Conservation (phyloP, 768 basidiomycete genomes). For the Lactarius deliciosus region DNA sequence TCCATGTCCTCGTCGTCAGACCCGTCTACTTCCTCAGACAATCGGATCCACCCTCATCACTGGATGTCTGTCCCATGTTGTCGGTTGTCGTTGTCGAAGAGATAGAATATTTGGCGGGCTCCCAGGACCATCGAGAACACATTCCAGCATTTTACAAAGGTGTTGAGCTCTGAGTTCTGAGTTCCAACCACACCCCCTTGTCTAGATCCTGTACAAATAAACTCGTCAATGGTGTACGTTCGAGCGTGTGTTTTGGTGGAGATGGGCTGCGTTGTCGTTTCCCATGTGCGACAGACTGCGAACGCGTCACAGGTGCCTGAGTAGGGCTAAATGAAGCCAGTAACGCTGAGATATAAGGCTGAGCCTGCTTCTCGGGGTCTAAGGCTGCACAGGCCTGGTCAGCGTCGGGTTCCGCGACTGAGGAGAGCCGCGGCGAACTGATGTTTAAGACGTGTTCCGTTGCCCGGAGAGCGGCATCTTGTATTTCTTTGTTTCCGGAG, state of each 20-base stretch:
- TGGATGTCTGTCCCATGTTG: constrained; percentile 34
- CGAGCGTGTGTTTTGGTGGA: constrained; percentile 40
- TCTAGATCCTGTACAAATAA: constrained; percentile 80
- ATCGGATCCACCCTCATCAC: constrained; percentile 33
- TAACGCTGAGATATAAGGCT: constrained; percentile 61
- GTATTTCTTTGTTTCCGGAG: constrained; percentile 53
- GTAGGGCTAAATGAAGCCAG: constrained; percentile 66
- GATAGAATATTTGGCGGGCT: constrained; percentile 35
- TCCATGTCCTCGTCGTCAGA: constrained; percentile 33
- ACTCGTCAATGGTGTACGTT: constrained; percentile 69
- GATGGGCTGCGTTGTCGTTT: constrained; percentile 45
- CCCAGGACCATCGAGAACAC: constrained; percentile 55
- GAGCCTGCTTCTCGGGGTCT: constrained; percentile 62
- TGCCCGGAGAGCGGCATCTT: constrained; percentile 60
- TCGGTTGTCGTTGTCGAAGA: constrained; percentile 31
- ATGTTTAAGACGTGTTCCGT: constrained; percentile 74
- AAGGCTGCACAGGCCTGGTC: constrained; percentile 48
- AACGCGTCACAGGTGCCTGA: constrained; percentile 73
- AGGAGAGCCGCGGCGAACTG: constrained; percentile 45
- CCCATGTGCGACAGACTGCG: constrained; percentile 49
- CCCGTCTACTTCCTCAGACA: constrained; percentile 33
- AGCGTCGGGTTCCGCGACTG: constrained; percentile 3
- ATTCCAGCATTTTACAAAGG: constrained; percentile 67
- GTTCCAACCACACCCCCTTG: constrained; percentile 86
- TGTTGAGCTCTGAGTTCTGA: constrained; percentile 75